A percentile compares a stretch with the other conserved stretches of the same genome.
phyloP scores from a whole-genome alignment of 2,329 filamentous ascomycete genomes.

The Alternaria sp. region DNA sequence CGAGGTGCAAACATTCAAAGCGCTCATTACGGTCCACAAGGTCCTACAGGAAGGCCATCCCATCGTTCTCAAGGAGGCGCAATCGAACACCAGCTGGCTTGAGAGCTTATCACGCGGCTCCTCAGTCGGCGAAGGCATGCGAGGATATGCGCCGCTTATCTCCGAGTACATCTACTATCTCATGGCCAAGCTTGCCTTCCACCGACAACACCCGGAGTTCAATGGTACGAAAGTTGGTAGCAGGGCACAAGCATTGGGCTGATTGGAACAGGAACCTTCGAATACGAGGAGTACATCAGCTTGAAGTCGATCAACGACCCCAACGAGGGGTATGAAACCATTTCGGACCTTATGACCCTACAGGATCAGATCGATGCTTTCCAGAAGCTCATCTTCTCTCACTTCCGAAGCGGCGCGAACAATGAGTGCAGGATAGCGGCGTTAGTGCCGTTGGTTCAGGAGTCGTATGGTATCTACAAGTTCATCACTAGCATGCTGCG shows the following conservation, averaged over 20 bases:
- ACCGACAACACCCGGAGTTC: slow-evolving; percentile 95
- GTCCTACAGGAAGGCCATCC: slow-evolving; percentile 97
- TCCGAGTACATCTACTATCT: slow-evolving; percentile 97
- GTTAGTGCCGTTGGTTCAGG: slow-evolving; percentile 89
- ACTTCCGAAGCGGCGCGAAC: slow-evolving; percentile 89
- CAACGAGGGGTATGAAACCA: slow-evolving; percentile 96
- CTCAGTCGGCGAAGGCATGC: slow-evolving; percentile 77
- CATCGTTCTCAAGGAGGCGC: slow-evolving; percentile 83
- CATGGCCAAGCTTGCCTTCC: slow-evolving; percentile 93
- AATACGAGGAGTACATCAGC: slow-evolving; percentile 99
- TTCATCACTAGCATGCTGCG: slow-evolving; percentile 99
- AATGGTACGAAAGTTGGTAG: slow-evolving; percentile 68
- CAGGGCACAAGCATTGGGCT: slow-evolving; percentile 15
- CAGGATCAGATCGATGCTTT: slow-evolving; percentile 99
- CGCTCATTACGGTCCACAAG: slow-evolving; percentile 95
- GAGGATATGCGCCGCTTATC: slow-evolving; percentile 89
- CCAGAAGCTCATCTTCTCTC: slow-evolving; percentile 97
- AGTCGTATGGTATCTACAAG: slow-evolving; percentile 99
- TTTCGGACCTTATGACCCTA: slow-evolving; percentile 92
- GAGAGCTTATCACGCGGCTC: slow-evolving; percentile 89
- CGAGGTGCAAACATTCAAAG: slow-evolving; percentile 98
- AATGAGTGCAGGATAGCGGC: slow-evolving; percentile 98
- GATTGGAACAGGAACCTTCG: slow-evolving; percentile 72
- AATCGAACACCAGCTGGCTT: slow-evolving; percentile 88
- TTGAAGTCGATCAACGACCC: slow-evolving; percentile 98